Conservation (phyloP, 2,329 filamentous ascomycete species). For the Myriosclerotinia duriaeana region DNA sequence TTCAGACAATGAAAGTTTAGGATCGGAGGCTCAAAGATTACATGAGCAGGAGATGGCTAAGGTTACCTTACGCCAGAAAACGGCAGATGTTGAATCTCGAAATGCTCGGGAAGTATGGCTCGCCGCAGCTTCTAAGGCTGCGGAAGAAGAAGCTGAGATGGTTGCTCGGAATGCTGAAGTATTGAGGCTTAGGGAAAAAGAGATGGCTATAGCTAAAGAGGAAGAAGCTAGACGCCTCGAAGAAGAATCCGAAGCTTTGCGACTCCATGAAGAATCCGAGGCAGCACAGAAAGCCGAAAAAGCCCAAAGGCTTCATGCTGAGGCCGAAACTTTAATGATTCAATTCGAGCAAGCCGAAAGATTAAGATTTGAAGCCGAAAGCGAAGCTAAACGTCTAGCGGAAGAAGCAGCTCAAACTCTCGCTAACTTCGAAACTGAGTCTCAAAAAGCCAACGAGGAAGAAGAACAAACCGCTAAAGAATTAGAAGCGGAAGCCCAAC, state of each 20-base stretch:
- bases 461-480: not conserved
- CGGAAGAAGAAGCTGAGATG: constrained; percentile 5
- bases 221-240: not conserved
- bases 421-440: not conserved
- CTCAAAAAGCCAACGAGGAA: not conserved
- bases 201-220: not conserved
- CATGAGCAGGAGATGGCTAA: constrained; percentile 27
- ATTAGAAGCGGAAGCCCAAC: not conserved
- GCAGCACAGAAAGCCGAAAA: not conserved
- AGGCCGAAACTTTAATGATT: not conserved
- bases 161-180: not conserved
- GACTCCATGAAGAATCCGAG: not conserved
- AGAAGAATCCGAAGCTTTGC: not conserved
- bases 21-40: constrained; percentile 23
- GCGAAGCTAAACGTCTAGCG: not conserved
- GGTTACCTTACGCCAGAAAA: constrained; percentile 15
- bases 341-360: not conserved
- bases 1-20: constrained; percentile 13
- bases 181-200: not conserved
- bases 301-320: not conserved
- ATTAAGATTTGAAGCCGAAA: not conserved
- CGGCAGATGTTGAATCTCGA: not conserved
- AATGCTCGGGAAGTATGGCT: constrained; percentile 3
- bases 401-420: not conserved
- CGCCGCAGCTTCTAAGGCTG: not conserved